Evolutionary conservation across 768 basidiomycete genomes (phyloP), one percentile per base, ranked within the genome.

Genomic region (Lactarius deliciosus): DNA sequence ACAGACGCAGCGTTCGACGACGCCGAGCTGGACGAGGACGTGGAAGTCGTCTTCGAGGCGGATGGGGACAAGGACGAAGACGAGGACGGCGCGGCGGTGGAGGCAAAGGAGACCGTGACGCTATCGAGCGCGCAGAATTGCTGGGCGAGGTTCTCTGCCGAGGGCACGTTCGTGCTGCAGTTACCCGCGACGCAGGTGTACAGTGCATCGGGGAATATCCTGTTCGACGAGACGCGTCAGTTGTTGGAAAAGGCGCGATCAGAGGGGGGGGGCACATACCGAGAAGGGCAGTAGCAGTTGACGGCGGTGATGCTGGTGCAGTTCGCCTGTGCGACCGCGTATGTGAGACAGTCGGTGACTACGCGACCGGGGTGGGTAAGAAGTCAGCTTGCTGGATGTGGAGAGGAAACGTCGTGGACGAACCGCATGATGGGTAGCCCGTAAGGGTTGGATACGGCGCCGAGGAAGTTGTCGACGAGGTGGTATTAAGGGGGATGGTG

Each of bases 211-310:
- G 81, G 71, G 70, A 82, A 85, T 8, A 66, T 67, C 11, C 77
- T 73, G 32, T 65, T n/a, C 4, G 38, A 1, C 1, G 25, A 34
- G 7, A 57, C 47, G 28, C 30, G 30, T 47, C 28, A 50, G 25
- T 30, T 3, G 30, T 30, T 5, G 30, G 30, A 30, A 30, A 30
- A 5, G 5, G 3, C n/a, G 30, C 30, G 30, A 30, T 30, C 30
- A 30, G 30, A 30, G 4, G 5, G n/a, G n/a, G n/a, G n/a, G n/a
- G 4, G 30, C 0, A 30, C 0, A 6, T 30, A 74, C 63, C 41
- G 79, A 78, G 74, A 78, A 25, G 71, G 56, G 65, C 85, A 85
- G 71, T 79, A 86, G 70, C 85, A 86, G 63, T 81, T 77, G 38
- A 85, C 81, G 7, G 81, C 80, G 15, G 77, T 74, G 32, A 85